phyloP scores from a whole-genome alignment of 257 asterid species.

The Knoxia roxburghii region DNA sequence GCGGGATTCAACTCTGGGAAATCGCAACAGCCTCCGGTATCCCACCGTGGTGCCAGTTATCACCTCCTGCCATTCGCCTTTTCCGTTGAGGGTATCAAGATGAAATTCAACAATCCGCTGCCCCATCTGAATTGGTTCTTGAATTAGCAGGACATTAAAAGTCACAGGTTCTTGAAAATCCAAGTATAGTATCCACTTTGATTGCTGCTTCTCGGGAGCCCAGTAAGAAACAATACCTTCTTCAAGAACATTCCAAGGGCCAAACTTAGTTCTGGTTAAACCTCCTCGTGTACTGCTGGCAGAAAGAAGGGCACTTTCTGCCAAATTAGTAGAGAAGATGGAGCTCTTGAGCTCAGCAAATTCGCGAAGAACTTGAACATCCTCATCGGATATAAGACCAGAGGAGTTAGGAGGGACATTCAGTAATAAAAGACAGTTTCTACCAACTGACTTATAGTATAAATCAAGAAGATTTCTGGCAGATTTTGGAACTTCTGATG shows the following conservation, averaged over 20 bases:
- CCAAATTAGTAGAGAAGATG: conserved; percentile 62
- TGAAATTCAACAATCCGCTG: conserved; percentile 66
- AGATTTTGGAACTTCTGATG: conserved; percentile 71
- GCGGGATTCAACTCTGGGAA: conserved; percentile 38
- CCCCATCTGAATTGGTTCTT: conserved; percentile 99
- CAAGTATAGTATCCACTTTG: conserved; percentile 43
- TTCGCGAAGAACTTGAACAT: conserved; percentile 69
- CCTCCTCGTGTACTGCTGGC: conserved; percentile 74
- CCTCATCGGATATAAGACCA: conserved; percentile 81
- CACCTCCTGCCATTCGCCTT: conserved; percentile 52
- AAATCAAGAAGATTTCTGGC: conserved; percentile 78
- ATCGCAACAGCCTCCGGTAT: conserved; percentile 61
- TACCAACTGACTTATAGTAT: conserved; percentile 82
- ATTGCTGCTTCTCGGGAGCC: conserved; percentile 53
- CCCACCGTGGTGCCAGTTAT: conserved; percentile 80
- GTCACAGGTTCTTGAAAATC: conserved; percentile 36
- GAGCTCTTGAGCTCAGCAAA: conserved; percentile 52
- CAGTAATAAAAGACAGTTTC: conserved; percentile 77
- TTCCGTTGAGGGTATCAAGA: conserved; percentile 41
- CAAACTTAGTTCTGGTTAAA: conserved; percentile 26
- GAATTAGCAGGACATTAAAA: conserved; percentile 71
- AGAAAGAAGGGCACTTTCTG: conserved; percentile 43
- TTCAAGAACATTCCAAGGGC: conserved; percentile 47
- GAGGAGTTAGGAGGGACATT: conserved; percentile 94
- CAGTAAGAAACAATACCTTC: conserved; percentile 67